phyloP scores from a whole-genome alignment of 2,329 filamentous ascomycete genomes.

The Cercospora sesami region DNA sequence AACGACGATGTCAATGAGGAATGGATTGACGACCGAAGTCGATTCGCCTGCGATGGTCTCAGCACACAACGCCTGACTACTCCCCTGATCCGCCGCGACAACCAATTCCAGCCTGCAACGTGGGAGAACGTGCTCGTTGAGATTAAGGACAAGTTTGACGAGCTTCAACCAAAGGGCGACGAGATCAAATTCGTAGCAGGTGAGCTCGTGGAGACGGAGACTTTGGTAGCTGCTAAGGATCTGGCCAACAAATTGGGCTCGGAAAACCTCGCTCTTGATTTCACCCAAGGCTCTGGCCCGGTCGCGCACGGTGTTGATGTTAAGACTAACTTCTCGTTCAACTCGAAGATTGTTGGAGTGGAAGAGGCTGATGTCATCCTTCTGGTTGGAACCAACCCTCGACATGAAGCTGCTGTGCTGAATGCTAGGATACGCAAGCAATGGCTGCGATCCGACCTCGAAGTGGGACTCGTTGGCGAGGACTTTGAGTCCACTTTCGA shows the following conservation, averaged over 20 bases:
- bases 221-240: constrained; percentile 94
- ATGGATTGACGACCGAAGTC: constrained; percentile 98
- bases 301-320: constrained; percentile 91
- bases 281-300: constrained; percentile 77
- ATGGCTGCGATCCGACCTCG: constrained; percentile 91
- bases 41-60: constrained; percentile 93
- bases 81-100: constrained; percentile 81
- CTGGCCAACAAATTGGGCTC: constrained; percentile 94
- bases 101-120: constrained; percentile 86
- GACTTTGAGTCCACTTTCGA: constrained; percentile 93
- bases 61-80: constrained; percentile 95
- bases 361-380: constrained; percentile 92
- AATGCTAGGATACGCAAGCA: constrained; percentile 98
- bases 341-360: constrained; percentile 89
- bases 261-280: constrained; percentile 91
- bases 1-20: constrained; percentile 99
- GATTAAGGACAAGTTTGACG: constrained; percentile 76
- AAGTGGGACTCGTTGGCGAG: constrained; percentile 89
- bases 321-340: constrained; percentile 93
- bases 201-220: constrained; percentile 87
- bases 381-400: constrained; percentile 90
- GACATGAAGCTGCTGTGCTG: constrained; percentile 90
- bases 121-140: constrained; percentile 96
- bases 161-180: constrained; percentile 78
- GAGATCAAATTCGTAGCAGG: constrained; percentile 96